Base-by-base conservation (phyloP, 148 eudicot genomes). In the Bassia scoparia region DNA sequence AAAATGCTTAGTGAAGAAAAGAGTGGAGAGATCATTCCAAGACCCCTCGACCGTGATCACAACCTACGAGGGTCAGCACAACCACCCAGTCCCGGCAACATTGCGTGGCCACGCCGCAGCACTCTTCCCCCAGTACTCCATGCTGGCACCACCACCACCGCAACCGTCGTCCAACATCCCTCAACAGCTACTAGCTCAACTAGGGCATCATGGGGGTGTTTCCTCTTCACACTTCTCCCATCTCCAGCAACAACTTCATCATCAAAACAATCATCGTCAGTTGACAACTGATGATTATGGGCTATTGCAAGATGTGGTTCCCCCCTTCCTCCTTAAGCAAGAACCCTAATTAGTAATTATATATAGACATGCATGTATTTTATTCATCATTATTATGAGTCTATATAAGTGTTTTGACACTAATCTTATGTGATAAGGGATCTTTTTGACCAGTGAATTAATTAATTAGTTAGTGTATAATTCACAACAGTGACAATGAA, bases 271-370 rank as follows among this genome's bases (percentile, higher is more conserved):
- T 61, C 37, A 74, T 72, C 56, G 34, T 8, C 76, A 50, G 17
- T 41, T 69, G 31, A 7, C 65, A 33, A 75, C 9, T 14, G 79
- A 82, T 35, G 96, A 90, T 73, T 87, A 87, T 81, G 98, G 98
- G 34, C 92, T 93, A 24, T 78, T 93, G 71, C 96, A 93, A 63
- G 98, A 93, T 70, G 77, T 93, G 83, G 86, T 93, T 69, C 96
- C 96, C 33, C 70, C 93, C 37, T 83, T 82, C 69, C 61, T 84
- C 68, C 82, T 85, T 6, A 93, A 93, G 76, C 84, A 84, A 81
- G 96, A 93, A 70, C 94, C 87, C n/a, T 90, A 76, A n/a, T 38
- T 41, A 16, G 23, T 37, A n/a, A n/a, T n/a, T 41, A 41, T 6
- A 41, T 14, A 41, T 37, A 37, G 5, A 10, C 43, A 41, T 41